phyloP scores from a whole-genome alignment of 371 early-diverging fungal species.

The Saksenaea vasiformis region DNA sequence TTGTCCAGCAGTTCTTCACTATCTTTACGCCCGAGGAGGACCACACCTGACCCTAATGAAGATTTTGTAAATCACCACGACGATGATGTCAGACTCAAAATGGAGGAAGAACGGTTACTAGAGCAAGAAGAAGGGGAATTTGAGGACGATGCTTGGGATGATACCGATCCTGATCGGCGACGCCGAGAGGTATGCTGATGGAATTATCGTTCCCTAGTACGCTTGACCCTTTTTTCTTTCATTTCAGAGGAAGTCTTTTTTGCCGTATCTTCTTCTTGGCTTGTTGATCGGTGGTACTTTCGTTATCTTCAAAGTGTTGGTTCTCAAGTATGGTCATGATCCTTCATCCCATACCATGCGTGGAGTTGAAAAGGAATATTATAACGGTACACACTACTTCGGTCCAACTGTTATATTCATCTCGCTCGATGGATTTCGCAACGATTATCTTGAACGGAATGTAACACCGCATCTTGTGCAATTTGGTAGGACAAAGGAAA shows the following conservation, averaged over 20 bases:
- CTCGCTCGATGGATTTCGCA: slow-evolving; percentile 90
- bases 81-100: neutral
- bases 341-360: slow-evolving; percentile 13
- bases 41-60: neutral
- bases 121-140: slow-evolving; percentile 1
- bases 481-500: slow-evolving; percentile 47
- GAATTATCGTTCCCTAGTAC: neutral
- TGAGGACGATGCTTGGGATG: slow-evolving; percentile 8
- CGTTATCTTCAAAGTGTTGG: slow-evolving; percentile 25
- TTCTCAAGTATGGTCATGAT: slow-evolving; percentile 19
- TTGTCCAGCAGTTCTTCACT: slow-evolving; percentile 2
- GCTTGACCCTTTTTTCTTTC: neutral
- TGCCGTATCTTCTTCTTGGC: slow-evolving; percentile 17
- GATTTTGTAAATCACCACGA: neutral
- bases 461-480: slow-evolving; percentile 69
- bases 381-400: slow-evolving; percentile 73
- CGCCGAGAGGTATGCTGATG: neutral
- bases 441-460: slow-evolving; percentile 79
- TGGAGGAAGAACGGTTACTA: slow-evolving; percentile 11
- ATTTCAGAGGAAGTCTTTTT: neutral
- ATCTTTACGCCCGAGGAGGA: slow-evolving; percentile 14
- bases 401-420: slow-evolving; percentile 81
- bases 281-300: slow-evolving; percentile 26
- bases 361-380: slow-evolving; percentile 29
- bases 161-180: neutral